Evolutionary conservation across 495 filamentous ascomycete species (phyloP).

Genomic region (Neurospora hispaniola): DNA sequence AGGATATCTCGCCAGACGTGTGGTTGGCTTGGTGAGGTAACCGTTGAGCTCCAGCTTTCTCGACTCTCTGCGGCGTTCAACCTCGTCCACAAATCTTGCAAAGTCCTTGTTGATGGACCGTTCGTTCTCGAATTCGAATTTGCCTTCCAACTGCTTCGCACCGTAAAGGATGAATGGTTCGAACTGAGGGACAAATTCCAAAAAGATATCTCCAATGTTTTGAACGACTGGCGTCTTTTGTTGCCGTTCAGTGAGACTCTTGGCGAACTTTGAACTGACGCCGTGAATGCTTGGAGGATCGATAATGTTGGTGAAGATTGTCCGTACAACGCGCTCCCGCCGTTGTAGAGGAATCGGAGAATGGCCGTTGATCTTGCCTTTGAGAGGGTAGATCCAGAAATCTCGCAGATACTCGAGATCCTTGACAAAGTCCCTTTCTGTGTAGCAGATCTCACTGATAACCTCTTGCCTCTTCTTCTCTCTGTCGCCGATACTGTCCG

Average conservation of each 20-base stretch:
- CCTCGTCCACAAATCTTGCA: conserved; percentile 89
- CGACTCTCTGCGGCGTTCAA: conserved; percentile 90
- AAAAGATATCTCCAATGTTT: conserved; percentile 89
- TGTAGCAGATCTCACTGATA: conserved; percentile 98
- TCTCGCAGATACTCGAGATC: conserved; percentile 96
- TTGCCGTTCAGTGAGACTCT: conserved; percentile 78
- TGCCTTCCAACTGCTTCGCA: conserved; percentile 89
- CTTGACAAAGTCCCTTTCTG: conserved; percentile 98
- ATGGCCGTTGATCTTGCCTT: conserved; percentile 47
- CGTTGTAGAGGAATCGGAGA: conserved; percentile 86
- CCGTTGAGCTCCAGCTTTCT: conserved; percentile 96
- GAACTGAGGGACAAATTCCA: conserved; percentile 84
- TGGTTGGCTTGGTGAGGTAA: conserved; percentile 97
- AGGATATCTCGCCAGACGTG: conserved; percentile 88
- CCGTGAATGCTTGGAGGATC: conserved; percentile 67
- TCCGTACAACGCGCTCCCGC: conserved; percentile 82
- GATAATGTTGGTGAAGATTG: conserved; percentile 91
- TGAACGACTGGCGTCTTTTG: conserved; percentile 80
- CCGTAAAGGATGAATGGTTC: conserved; percentile 96
- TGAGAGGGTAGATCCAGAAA: conserved; percentile 95
- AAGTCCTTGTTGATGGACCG: conserved; percentile 78
- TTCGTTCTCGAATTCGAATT: conserved; percentile 97
- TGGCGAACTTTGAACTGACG: conserved; percentile 80
- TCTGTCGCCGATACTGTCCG: conserved; percentile 72
- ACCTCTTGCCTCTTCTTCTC: conserved; percentile 98